Evolutionary conservation across 1,284 basidiomycete species (phyloP), one percentile per base, ranked within the genome.

Genomic region (Amanita bisporigera): DNA sequence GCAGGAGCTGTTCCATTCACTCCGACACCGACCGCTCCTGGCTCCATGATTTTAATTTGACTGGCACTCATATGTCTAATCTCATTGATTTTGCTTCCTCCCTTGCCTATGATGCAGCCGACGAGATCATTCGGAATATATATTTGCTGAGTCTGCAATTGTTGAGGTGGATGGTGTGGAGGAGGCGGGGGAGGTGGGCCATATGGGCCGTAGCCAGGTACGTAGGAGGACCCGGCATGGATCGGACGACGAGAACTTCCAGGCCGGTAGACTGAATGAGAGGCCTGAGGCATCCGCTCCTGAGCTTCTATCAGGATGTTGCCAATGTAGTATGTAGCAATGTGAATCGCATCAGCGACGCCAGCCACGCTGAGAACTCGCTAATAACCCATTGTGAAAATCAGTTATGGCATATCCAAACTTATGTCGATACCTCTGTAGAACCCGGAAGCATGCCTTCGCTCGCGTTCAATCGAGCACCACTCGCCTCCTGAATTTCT

Each of bases 311-410:
- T 92, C 67, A 99, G 89, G 72, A 98, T 98, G 71, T 96, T 97
- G 63, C 97, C 97, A 68, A 99, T 97, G 78, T 99, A 99, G 83
- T 98, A 99, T 7, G 98, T 98, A 36, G 98, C 98, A 72, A 99
- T 99, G 81, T 99, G 98, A 66, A 99, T 97, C 21, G 98, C 98
- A 79, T 99, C 98, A n/a, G 98, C 98, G 50, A 99, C 98, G 65
- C 98, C 98, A 43, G 97, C 96, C 58, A 99, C 97, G 71, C 95
- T 98, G 66, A 99, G 85, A 29, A 99, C 95, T 66, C 96, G 94
- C 94, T 97, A 61, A 66, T 67, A 55, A 40, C 66, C 67, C 52
- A 68, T 60, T 67, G 40, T 55, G 66, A 68, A 63, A 69, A 62
- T 67, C 65, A 65, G 58, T 59, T 66, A 69, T 61, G 72, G 58